Conservation (phyloP, 2,329 filamentous ascomycete genomes). For the Sporothrix brasiliensis region DNA sequence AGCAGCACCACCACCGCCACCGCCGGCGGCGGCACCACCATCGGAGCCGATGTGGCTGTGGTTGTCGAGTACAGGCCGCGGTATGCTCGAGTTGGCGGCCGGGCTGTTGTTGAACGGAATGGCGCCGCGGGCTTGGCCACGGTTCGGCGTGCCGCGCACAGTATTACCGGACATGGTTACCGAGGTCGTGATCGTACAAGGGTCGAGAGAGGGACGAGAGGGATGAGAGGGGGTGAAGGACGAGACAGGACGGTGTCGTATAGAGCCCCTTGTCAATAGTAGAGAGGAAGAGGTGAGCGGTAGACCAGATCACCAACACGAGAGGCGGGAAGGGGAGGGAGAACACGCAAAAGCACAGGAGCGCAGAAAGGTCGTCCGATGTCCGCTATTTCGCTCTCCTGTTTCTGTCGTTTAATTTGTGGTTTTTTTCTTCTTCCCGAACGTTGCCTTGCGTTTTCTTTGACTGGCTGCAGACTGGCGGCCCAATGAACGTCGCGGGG, state of each 20-base stretch:
- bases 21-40: background rate
- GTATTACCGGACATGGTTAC: conserved; percentile 61
- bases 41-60: conserved; percentile 33
- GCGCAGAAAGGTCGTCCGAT: conserved; percentile 26
- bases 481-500: conserved; percentile 28
- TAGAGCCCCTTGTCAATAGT: conserved; percentile 18
- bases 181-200: conserved; percentile 2
- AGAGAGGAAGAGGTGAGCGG: conserved; percentile 12
- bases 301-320: background rate
- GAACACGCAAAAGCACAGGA: background rate
- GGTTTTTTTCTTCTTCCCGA: conserved; percentile 12
- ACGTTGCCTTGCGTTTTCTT: conserved; percentile 27
- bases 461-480: background rate
- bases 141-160: conserved; percentile 70
- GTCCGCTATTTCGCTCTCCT: conserved; percentile 23
- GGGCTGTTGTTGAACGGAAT: conserved; percentile 66
- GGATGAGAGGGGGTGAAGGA: conserved; percentile 8
- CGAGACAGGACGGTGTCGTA: conserved; percentile 5
- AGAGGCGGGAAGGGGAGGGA: conserved; percentile 19
- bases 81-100: conserved; percentile 63
- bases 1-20: conserved; percentile 54
- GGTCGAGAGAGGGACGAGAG: background rate
- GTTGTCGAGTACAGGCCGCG: conserved; percentile 69
- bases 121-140: conserved; percentile 60
- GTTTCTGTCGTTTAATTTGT: conserved; percentile 18